These are phyloP conservation scores for Cryomyces minteri DNA, from an alignment of 495 filamentous ascomycete genomes.

Conservation along the genomic window DNA sequence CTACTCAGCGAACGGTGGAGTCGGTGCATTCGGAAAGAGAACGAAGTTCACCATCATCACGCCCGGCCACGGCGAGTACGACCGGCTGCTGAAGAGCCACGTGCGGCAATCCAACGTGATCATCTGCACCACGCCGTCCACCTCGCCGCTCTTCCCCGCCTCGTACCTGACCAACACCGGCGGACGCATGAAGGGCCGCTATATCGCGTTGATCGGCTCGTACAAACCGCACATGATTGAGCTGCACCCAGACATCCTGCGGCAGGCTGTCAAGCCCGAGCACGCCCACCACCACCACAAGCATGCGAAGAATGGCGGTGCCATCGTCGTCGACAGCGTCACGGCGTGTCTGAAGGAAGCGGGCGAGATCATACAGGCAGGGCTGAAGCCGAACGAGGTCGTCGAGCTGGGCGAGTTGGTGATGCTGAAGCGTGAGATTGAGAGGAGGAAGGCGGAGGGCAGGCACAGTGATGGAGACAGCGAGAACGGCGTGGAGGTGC, in stretches of 20 bases:
- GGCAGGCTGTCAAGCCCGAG: conserved; percentile 40
- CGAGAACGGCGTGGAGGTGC: conserved; percentile 16
- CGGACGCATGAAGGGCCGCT: conserved; percentile 53
- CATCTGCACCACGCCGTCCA: conserved; percentile 58
- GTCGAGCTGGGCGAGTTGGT: conserved; percentile 77
- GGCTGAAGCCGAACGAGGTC: conserved; percentile 47
- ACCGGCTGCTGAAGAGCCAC: conserved; percentile 43
- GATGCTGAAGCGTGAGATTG: conserved; percentile 38
- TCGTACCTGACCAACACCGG: conserved; percentile 45
- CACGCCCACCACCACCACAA: conserved; percentile 42
- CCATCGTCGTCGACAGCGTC: conserved; percentile 67
- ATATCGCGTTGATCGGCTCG: conserved; percentile 65
- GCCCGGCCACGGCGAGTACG: conserved; percentile 51
- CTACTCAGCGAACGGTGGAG: not conserved
- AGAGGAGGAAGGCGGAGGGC: conserved; percentile 16
- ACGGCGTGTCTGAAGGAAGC: conserved; percentile 68
- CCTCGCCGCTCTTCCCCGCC: conserved; percentile 41
- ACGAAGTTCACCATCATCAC: conserved; percentile 33
- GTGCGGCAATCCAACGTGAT: conserved; percentile 56
- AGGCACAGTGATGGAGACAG: conserved; percentile 10
- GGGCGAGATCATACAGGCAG: conserved; percentile 74
- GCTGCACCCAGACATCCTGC: conserved; percentile 55
- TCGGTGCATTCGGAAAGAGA: not conserved
- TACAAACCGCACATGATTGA: conserved; percentile 80
- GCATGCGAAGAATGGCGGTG: conserved; percentile 52